These are phyloP conservation scores for Cudoniella acicularis DNA, from an alignment of 495 filamentous ascomycete species.

Conservation along the genomic window DNA sequence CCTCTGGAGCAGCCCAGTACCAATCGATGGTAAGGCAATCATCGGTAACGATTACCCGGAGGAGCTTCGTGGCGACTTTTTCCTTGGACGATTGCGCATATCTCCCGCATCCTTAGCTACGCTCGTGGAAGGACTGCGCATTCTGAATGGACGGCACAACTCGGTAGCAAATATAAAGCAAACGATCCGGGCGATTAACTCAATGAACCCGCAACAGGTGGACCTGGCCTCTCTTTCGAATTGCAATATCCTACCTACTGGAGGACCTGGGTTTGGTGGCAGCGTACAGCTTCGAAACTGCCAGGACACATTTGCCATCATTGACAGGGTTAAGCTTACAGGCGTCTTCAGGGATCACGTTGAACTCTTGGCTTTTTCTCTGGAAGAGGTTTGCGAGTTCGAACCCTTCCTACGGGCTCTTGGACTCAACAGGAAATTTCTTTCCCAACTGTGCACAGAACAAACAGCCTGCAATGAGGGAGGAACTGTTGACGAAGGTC, in stretches of 20 bases:
- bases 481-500: constrained; percentile 17
- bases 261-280: background rate
- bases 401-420: constrained; percentile 34
- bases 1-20: constrained; percentile 14
- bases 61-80: background rate
- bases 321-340: constrained; percentile 32
- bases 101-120: constrained; percentile 11
- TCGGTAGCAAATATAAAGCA: background rate
- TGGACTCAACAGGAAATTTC: constrained; percentile 29
- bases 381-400: constrained; percentile 32
- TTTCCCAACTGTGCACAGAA: constrained; percentile 35
- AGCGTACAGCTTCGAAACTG: background rate
- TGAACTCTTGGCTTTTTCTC: constrained; percentile 35
- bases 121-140: constrained; percentile 7
- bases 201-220: background rate
- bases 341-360: constrained; percentile 27
- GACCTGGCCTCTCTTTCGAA: background rate
- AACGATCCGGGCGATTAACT: constrained; percentile 11
- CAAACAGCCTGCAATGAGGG: constrained; percentile 28
- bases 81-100: constrained; percentile 6
- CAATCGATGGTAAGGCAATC: constrained; percentile 3
- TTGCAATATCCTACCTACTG: background rate
- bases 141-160: background rate
- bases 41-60: background rate
- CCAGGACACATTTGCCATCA: constrained; percentile 29